Evolutionary conservation across 2,329 filamentous ascomycete species (phyloP).

Genomic region (Coniella vitis): DNA sequence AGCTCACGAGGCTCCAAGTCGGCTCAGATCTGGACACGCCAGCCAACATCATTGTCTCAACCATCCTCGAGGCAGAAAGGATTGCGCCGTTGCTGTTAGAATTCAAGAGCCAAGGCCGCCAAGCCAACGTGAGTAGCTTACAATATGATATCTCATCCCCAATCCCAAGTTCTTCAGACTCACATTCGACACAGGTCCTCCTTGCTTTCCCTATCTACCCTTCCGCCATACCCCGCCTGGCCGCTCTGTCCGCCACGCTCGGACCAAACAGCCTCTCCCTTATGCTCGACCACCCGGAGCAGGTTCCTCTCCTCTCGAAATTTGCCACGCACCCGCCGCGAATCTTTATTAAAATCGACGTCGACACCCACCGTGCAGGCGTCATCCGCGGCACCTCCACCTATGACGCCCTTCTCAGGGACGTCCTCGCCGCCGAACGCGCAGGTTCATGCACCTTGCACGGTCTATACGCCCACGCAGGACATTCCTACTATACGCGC

Average conservation of each 20-base stretch:
- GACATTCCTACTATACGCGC: constrained; percentile 55
- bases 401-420: constrained; percentile 48
- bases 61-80: constrained; percentile 65
- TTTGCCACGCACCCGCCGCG: constrained; percentile 39
- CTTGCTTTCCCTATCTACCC: constrained; percentile 66
- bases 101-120: constrained; percentile 45
- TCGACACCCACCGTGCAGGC: constrained; percentile 65
- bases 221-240: constrained; percentile 53
- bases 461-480: constrained; percentile 46
- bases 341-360: constrained; percentile 69
- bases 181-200: constrained; percentile 42
- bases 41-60: constrained; percentile 64
- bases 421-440: constrained; percentile 55
- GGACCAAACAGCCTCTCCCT: constrained; percentile 52
- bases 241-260: constrained; percentile 46
- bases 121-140: constrained; percentile 48
- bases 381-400: constrained; percentile 41
- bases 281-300: constrained; percentile 62
- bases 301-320: constrained; percentile 44
- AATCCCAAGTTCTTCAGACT: background rate
- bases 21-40: constrained; percentile 41
- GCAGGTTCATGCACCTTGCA: constrained; percentile 23
- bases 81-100: constrained; percentile 54
- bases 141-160: background rate
- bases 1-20: constrained; percentile 64